Conservation (phyloP, 1,139 yeast species). For the Pichia sp. region DNA sequence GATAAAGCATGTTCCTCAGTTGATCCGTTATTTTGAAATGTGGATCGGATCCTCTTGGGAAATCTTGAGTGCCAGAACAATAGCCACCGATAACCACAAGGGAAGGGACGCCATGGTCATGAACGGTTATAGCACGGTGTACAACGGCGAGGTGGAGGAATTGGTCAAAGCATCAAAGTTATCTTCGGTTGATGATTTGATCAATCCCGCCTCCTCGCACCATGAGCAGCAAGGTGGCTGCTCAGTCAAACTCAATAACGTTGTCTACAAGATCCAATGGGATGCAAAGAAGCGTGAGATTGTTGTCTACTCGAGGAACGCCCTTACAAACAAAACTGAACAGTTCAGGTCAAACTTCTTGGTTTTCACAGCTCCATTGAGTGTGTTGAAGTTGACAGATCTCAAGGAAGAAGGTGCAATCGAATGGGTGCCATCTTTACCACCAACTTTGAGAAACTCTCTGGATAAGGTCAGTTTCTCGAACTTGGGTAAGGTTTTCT, state of each 20-base stretch:
- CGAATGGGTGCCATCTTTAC: conserved; percentile 59
- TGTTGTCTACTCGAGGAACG: conserved; percentile 23
- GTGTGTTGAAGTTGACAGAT: conserved; percentile 47
- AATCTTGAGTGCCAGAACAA: conserved; percentile 38
- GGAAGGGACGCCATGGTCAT: conserved; percentile 64
- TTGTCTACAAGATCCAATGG: conserved; percentile 43
- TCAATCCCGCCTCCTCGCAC: not conserved
- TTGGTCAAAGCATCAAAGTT: conserved; percentile 34
- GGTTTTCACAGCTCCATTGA: conserved; percentile 73
- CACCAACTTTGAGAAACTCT: conserved; percentile 40
- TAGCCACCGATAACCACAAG: conserved; percentile 20
- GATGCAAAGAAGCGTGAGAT: conserved; percentile 29
- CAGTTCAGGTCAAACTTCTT: conserved; percentile 45
- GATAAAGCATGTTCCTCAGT: conserved; percentile 44
- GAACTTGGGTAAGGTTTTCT: conserved; percentile 69
- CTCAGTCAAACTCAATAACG: conserved; percentile 41
- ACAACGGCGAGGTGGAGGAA: conserved; percentile 42
- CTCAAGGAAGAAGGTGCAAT: conserved; percentile 42
- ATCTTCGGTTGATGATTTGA: not conserved
- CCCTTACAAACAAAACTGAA: conserved; percentile 24
- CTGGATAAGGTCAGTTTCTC: conserved; percentile 54
- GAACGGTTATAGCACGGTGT: conserved; percentile 53
- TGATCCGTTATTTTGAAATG: conserved; percentile 50
- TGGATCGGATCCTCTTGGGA: conserved; percentile 78
- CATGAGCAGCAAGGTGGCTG: conserved; percentile 19